Evolutionary conservation across 352 stramenopile species (phyloP), one percentile per base, ranked within the genome.

Genomic region (Pythium aristosporum): DNA sequence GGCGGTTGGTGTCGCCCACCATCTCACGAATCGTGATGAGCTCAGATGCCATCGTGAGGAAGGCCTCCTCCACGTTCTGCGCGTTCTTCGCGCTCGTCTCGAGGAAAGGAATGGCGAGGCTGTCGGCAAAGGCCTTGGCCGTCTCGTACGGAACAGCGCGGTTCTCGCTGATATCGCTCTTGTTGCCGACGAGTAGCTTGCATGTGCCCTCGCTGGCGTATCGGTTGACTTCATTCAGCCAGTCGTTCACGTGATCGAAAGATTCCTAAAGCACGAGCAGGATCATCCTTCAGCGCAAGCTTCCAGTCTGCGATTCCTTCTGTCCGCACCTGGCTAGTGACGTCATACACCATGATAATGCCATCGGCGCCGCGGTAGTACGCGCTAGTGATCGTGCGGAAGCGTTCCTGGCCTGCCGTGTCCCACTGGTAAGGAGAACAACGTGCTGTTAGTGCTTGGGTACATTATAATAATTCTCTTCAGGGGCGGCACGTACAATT

Each of bases 141-240:
- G 96, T 91, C 73, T 99, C 97, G 44, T 96, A 98, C 41, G 89
- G 92, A 41, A 99, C 97, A 8, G 92, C 96, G 39, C 97, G 87
- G 74, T 99, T 99, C 68, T 93, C 88, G 57, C 82, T 96, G 36
- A 99, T 90, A 83, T 99, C 98, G 68, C 91, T 98, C 87, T 99
- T 99, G 85, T 99, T 99, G 55, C 98, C 98, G 8, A 99, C 96
- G 2, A 99, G 87, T 11, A 99, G 87, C 80, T 99, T 99, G 76
- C 98, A 98, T 16, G 98, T 97, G 77, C 98, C 98, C 79, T 99
- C 96, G 59, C 89, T 98, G 15, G 97, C 97, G 84, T 99, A 99
- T 68, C 89, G 77, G 66, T 99, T 97, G 73, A 99, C 98, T 85
- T 99, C 97, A 70, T 99, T 96, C 25, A 99, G 74, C 97, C 98